Base-by-base conservation (phyloP, 2,329 filamentous ascomycete genomes). In the Aurifilum marmelostoma region DNA sequence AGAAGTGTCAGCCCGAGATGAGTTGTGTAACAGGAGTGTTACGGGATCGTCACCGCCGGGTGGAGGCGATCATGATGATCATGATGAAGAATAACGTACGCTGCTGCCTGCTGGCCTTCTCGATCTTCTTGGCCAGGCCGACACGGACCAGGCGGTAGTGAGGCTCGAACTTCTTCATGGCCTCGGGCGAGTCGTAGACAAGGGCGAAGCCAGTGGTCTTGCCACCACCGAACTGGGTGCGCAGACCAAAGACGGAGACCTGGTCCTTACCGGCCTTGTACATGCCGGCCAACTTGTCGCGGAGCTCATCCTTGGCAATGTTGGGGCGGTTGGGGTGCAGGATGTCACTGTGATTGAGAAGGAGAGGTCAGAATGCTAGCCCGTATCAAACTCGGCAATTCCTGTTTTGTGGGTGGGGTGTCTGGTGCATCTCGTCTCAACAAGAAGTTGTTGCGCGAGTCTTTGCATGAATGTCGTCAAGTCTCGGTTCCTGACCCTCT, bases 151-250 rank as follows among this genome's bases (percentile, higher is more conserved):
- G 90, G 85, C 96, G 91, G 92, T 97, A 97, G 86, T 92, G 91
- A 79, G 96, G 96, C 91, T 99, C 96, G 85, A 98, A 99, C 87
- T 98, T 98, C 93, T 97, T 97, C 91, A 99, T 91, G 79, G 94
- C 93, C 89, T 99, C 96, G 81, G 90, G 87, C 76, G 93, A 97
- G 86, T 99, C 96, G 90, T 99, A 99, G 87, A 99, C 89, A 80
- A 98, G 93, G 76, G 94, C 96, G 83, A 99, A 99, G 79, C 96
- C 96, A 76, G 95, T 98, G 84, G 93, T 97, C 92, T 99, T 99
- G 89, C 96, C 96, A 82, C 96, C 96, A 95, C 96, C 96, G 83
- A 92, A 99, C 84, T 98, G 95, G 79, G 96, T 99, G 84, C 93
- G 92, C 85, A 99, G 94, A 81, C 96, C 96, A 83, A 99, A 99